phyloP scores from a whole-genome alignment of 169 alveolate genomes.

The Eimeria praecox region DNA sequence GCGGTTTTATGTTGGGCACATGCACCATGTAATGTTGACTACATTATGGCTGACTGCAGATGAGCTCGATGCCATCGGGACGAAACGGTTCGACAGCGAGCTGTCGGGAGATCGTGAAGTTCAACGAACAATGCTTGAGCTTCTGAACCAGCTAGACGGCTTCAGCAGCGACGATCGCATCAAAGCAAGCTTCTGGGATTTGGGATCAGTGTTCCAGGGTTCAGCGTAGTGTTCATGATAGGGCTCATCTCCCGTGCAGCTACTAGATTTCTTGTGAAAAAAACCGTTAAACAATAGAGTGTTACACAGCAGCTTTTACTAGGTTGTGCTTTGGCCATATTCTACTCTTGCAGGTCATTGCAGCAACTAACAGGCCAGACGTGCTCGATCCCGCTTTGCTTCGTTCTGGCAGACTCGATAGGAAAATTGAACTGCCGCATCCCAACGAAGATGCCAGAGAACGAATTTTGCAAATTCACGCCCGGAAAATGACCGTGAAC shows the following conservation, averaged over 20 bases:
- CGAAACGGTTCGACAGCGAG: conserved; percentile 93
- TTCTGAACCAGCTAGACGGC: conserved; percentile 98
- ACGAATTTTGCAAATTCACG: conserved; percentile 98
- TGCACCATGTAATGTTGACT: not conserved
- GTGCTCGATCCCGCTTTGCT: conserved; percentile 99
- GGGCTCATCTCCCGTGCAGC: not conserved
- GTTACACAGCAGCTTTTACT: not conserved
- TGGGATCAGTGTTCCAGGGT: not conserved
- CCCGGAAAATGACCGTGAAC: conserved; percentile 99
- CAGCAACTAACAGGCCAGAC: conserved; percentile 99
- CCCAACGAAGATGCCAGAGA: conserved; percentile 99
- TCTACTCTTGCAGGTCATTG: conserved; percentile 90
- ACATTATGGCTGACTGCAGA: conserved; percentile 81
- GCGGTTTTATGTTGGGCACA: not conserved
- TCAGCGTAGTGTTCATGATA: not conserved
- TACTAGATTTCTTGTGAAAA: not conserved
- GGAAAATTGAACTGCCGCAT: conserved; percentile 99
- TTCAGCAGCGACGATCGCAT: conserved; percentile 95
- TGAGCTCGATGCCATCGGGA: conserved; percentile 99
- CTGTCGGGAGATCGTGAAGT: conserved; percentile 99
- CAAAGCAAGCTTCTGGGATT: conserved; percentile 85
- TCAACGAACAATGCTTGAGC: conserved; percentile 99
- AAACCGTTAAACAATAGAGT: not conserved
- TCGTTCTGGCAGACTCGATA: conserved; percentile 99
- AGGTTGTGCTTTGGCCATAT: not conserved